Percentiles rank a stretch among this genome's conserved stretches.
Conservation (phyloP, 805 yeast species). For the Candida hungchunana region DNA sequence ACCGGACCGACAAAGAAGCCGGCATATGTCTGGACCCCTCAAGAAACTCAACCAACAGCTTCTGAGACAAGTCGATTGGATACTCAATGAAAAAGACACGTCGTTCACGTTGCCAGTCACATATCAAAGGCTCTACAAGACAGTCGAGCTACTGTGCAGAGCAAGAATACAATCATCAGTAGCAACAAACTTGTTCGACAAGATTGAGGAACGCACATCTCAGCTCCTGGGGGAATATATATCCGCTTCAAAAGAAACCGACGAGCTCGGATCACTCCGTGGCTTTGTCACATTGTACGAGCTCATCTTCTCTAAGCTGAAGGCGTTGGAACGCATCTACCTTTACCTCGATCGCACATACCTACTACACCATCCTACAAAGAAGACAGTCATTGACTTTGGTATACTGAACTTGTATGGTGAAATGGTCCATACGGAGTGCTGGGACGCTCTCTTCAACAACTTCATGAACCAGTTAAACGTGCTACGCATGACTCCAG, state of each 20-base stretch:
- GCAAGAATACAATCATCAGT: slow-evolving; percentile 21
- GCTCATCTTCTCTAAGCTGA: slow-evolving; percentile 6
- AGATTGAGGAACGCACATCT: slow-evolving; percentile 3
- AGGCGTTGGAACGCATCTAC: slow-evolving; percentile 14
- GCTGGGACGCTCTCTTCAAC: slow-evolving; percentile 7
- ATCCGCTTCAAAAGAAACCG: background rate
- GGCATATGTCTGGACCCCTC: slow-evolving; percentile 8
- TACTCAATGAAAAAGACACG: slow-evolving; percentile 2
- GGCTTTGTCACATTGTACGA: slow-evolving; percentile 10
- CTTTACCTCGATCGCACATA: slow-evolving; percentile 25
- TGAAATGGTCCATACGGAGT: slow-evolving; percentile 5
- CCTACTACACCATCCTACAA: slow-evolving; percentile 23
- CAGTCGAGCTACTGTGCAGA: slow-evolving; percentile 25
- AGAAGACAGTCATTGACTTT: slow-evolving; percentile 14
- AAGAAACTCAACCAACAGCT: slow-evolving; percentile 3
- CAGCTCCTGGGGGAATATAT: background rate
- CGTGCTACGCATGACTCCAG: slow-evolving; percentile 3
- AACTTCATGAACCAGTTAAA: slow-evolving; percentile 6
- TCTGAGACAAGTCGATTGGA: slow-evolving; percentile 4
- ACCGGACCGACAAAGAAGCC: too few species aligned
- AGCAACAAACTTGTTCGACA: slow-evolving; percentile 11
- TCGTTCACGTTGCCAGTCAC: slow-evolving; percentile 2
- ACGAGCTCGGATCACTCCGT: background rate
- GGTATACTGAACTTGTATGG: slow-evolving; percentile 11
- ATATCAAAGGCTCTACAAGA: slow-evolving; percentile 20